Evolutionary conservation across 805 yeast genomes (phyloP), one percentile per base, ranked within the genome.

Genomic region (Myxozyma neglecta): DNA sequence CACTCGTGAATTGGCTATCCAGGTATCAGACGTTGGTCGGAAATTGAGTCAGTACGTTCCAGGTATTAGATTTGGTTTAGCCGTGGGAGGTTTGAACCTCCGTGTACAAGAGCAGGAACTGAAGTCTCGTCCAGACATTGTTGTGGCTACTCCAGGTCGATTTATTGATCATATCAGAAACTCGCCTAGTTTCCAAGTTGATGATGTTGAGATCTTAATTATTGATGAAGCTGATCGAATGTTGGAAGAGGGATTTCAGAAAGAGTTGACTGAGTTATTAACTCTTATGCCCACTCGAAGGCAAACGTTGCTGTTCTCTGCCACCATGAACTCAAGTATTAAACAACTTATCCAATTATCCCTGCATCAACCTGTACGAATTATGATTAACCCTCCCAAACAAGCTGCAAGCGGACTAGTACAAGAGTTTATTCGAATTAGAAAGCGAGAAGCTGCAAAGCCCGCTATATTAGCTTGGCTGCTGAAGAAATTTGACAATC

Each of bases 201-300:
- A 94, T 68, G 81, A 86, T 39, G 94, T 94, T 53, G 99, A 94
- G 77, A 89, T 94, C 57, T 79, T 94, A 70, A 96, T 94, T 36
- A 82, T 94, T 69, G 99, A 94, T 79, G 99, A 94, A 79, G 99
- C 99, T 63, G 99, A 94, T 81, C 86, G 99, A 79, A 94, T 94
- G 98, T 82, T 94, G 69, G 99, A 94, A 74, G 99, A 94, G 77
- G 99, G 99, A 72, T 94, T 94, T 84, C 97, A 92, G 76, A 90
- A 86, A 56, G 99, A 94, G 76, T 80, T 94, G 68, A 87, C 90
- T 18, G 99, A 94, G 74, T 93, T 94, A 63, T 82, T 94, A 75
- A 82, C 88, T 13, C 79, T 93, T 57, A 80, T 96, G 67, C 99
- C 99, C 35, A 83, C 86, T 54, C 90, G 90, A 76, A 85, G 98